Evolutionary conservation across 2,329 filamentous ascomycete genomes (phyloP), one percentile per base, ranked within the genome.

Genomic region (Colletotrichum chrysophilum): DNA sequence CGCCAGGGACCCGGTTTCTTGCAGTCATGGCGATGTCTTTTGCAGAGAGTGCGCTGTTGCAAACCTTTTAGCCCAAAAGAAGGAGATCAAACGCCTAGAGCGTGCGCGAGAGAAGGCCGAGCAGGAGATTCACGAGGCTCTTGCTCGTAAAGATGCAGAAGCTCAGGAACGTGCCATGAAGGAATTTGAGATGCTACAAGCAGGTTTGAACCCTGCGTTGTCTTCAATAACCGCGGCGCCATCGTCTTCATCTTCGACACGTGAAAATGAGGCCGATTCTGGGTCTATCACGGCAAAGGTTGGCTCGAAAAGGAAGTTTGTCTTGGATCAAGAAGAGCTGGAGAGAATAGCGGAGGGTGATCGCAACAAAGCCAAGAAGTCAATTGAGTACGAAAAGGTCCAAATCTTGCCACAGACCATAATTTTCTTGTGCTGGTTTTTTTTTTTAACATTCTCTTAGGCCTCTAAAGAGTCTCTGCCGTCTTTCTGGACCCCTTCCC

Each of bases 11-110:
- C 96, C 97, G 1, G 95, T 98, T 43, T 93, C 95, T 26, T 98
- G 96, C 84, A 88, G 91, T 4, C 91, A 93, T 78, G 96, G 96
- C 76, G 96, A 98, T 84, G 89, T 99, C 16, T 98, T 98, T 87
- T 99, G 96, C 84, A 93, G 95, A 79, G 97, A 98, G 87, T 99
- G 96, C 86, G 96, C 96, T 10, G 91, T 98, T 69, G 93, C 89
- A 79, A 98, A 98, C 80, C 92, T 99, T n/a, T 89, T 98, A 2
- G 91, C 95, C 1, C 96, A 99, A 85, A 93, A 95, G 79, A 94
- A 96, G 86, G 97, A 98, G 82, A 96, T 98, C 78, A 97, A 96
- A 83, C 91, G 97, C 0, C 82, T 94, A 4, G 94, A 95, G 76
- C 94, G 91, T 79, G 89, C 91, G 26, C 88, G 91, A 24, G 92